These are phyloP conservation scores for Clonostachys byssicola DNA, from an alignment of 2,329 filamentous ascomycete genomes.

Conservation along the genomic window DNA sequence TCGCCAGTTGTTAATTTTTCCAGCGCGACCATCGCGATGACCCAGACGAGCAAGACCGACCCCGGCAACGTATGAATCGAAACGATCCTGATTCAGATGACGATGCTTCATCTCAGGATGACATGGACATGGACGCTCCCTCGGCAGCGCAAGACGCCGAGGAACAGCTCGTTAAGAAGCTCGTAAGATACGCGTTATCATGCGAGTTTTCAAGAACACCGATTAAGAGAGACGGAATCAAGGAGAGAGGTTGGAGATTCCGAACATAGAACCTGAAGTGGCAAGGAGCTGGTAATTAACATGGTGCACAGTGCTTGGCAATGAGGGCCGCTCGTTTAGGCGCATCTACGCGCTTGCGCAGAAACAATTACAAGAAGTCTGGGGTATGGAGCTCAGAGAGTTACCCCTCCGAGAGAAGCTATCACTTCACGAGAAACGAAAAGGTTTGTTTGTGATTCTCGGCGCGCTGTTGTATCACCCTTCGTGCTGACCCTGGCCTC, in stretches of 20 bases:
- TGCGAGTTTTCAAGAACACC: constrained; percentile 60
- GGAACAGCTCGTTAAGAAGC: constrained; percentile 55
- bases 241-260: constrained; percentile 49
- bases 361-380: constrained; percentile 61
- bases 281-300: background rate
- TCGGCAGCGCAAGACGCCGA: constrained; percentile 33
- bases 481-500: constrained; percentile 5
- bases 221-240: constrained; percentile 58
- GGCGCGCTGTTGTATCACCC: background rate
- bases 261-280: background rate
- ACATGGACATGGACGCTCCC: constrained; percentile 12
- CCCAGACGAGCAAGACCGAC: constrained; percentile 21
- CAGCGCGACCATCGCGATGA: constrained; percentile 17
- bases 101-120: constrained; percentile 21
- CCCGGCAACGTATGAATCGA: constrained; percentile 20
- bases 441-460: constrained; percentile 47
- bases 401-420: constrained; percentile 78
- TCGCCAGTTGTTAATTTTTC: background rate
- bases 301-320: constrained; percentile 61
- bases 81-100: constrained; percentile 16
- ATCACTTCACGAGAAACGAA: constrained; percentile 71
- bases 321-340: constrained; percentile 68
- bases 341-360: constrained; percentile 76
- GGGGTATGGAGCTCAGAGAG: constrained; percentile 92
- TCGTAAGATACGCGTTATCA: constrained; percentile 65